Base-by-base conservation (phyloP, 768 basidiomycete genomes). In the Lyophyllum decastes region DNA sequence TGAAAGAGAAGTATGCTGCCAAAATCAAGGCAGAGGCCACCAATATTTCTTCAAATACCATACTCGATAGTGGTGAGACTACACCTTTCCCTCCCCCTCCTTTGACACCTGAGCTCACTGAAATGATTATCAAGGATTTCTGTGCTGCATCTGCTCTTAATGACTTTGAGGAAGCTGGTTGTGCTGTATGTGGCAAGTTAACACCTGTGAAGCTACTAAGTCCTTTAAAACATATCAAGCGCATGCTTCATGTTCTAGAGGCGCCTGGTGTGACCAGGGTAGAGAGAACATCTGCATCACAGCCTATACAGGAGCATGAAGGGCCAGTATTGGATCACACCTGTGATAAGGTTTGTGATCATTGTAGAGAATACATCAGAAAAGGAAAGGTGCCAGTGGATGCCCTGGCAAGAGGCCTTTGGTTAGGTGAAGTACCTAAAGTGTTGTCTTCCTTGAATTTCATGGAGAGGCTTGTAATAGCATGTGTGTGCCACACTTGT, bases 401-500 rank as follows among this genome's bases (percentile, higher is more conserved):
- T 16, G 35, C 35, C 14, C 16, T 38, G 16, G 35, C 35, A 38
- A 38, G 14, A 6, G 35, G 35, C 2, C 14, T 38, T 38, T 38
- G 35, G 35, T 12, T 38, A 4, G 35, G 35, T 16, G 16, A 38
- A 16, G 35, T 38, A 11, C 35, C 35, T 2, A 17, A 38, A 7
- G 35, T 38, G 3, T 12, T 38, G 3, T 9, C 6, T 7, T 7
- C 6, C 3, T 16, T 38, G 35, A 38, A 4, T 9, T 38, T 7
- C 3, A 16, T 38, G 6, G 35, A 38, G 35, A 7, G 14, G 35
- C 35, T 38, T 11, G 3, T 38, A 9, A 16, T 38, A 12, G 35
- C 35, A 7, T 3, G 35, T 4, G 35, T 38, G 58, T 27, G 70
- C 0, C 65, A 65, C 26, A 74, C 70, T 44, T 22, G 55, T 2